phyloP scores from a whole-genome alignment of 345 rosid genomes.

The Moricandia moricandioides region DNA sequence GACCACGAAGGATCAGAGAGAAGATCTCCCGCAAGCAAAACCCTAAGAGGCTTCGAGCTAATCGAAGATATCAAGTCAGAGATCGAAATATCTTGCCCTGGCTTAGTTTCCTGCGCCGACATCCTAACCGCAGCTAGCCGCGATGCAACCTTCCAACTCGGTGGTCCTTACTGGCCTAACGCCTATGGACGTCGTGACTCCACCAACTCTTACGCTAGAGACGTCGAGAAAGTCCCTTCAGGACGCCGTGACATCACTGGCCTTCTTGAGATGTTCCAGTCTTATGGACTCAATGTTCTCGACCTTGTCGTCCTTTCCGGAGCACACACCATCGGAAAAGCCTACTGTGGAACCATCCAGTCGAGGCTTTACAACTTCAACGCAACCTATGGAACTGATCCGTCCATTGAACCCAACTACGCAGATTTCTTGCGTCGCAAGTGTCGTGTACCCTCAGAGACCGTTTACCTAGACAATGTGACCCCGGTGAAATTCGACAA shows the following conservation, averaged over 20 bases:
- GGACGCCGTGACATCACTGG: constrained; percentile 55
- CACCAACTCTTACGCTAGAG: constrained; percentile 46
- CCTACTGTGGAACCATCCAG: constrained; percentile 57
- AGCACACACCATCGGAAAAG: constrained; percentile 75
- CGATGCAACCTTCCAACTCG: constrained; percentile 53
- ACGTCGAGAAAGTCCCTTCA: constrained; percentile 55
- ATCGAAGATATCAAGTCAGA: constrained; percentile 69
- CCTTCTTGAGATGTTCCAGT: constrained; percentile 64
- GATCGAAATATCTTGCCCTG: constrained; percentile 59
- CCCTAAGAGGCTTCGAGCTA: constrained; percentile 65
- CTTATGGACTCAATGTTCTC: constrained; percentile 62
- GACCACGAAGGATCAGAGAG: constrained; percentile 72
- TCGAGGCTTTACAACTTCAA: constrained; percentile 52
- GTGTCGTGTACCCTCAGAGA: constrained; percentile 69
- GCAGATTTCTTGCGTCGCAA: constrained; percentile 58
- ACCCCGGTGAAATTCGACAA: constrained; percentile 59
- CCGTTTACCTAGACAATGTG: constrained; percentile 52
- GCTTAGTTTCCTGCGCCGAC: constrained; percentile 70
- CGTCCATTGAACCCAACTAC: constrained; percentile 44
- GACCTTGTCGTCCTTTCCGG: constrained; percentile 82
- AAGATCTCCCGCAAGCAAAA: constrained; percentile 56
- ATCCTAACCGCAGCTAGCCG: constrained; percentile 56
- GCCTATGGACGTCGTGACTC: constrained; percentile 80
- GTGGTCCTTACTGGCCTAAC: constrained; percentile 70
- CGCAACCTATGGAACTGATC: constrained; percentile 45